Evolutionary conservation across 2,329 filamentous ascomycete genomes (phyloP).

Genomic region (Phaeophleospora eucalypticola): DNA sequence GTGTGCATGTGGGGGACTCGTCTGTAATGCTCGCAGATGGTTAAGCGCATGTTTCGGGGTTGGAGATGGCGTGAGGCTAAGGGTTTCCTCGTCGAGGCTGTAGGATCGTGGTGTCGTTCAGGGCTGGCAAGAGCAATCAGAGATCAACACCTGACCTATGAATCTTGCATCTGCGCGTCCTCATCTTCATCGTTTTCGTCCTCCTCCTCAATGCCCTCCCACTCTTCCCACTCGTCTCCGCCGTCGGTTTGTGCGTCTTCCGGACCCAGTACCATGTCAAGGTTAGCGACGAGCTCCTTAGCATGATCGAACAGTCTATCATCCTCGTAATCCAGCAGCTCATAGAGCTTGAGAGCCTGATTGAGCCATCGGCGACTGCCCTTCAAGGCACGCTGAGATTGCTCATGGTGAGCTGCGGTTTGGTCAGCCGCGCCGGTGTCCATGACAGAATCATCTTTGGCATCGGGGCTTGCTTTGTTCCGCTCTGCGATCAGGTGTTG

Average conservation of each 20-base stretch:
- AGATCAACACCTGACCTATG: constrained; percentile 9
- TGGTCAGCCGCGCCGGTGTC: constrained; percentile 29
- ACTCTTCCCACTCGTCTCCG: constrained; percentile 37
- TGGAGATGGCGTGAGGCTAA: background rate
- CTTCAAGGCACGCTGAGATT: constrained; percentile 51
- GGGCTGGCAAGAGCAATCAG: background rate
- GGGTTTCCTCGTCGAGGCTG: background rate
- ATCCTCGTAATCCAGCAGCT: constrained; percentile 77
- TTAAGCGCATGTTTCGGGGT: background rate
- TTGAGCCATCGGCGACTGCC: constrained; percentile 79
- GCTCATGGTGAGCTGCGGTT: constrained; percentile 37
- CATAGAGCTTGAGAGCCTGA: constrained; percentile 75
- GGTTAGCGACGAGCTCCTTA: constrained; percentile 59
- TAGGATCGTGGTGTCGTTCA: background rate
- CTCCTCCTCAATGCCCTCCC: constrained; percentile 36
- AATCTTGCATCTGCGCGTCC: constrained; percentile 28
- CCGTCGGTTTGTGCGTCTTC: constrained; percentile 42
- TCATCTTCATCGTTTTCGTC: constrained; percentile 31
- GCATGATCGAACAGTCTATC: constrained; percentile 72
- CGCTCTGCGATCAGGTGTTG: constrained; percentile 74
- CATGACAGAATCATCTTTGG: constrained; percentile 18
- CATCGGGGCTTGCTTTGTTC: constrained; percentile 38
- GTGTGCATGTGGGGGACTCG: constrained; percentile 4
- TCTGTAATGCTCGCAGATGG: constrained; percentile 4
- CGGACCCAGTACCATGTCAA: constrained; percentile 44